Conservation (phyloP, 1,139 yeast species). For the Geotrichum candidum region DNA sequence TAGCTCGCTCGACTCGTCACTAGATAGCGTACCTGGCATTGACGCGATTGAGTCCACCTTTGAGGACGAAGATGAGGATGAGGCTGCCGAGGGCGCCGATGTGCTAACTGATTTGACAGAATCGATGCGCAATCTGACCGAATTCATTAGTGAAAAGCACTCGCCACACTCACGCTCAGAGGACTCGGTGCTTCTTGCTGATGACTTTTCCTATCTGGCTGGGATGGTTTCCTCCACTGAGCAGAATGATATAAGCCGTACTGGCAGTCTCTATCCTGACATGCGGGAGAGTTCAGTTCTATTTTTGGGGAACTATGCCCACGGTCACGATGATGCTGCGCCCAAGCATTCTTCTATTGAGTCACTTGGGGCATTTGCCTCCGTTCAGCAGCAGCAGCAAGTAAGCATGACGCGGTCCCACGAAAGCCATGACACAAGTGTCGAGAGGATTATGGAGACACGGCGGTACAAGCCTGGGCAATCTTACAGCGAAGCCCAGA, state of each 20-base stretch:
- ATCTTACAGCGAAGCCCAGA: background rate
- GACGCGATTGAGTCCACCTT: constrained; percentile 11
- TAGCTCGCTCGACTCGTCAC: constrained; percentile 2
- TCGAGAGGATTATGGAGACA: background rate
- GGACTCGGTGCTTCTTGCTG: constrained; percentile 2
- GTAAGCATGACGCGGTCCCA: background rate
- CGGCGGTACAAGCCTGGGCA: background rate
- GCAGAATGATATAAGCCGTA: background rate
- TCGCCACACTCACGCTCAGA: constrained; percentile 1
- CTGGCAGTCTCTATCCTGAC: background rate
- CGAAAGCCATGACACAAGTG: background rate
- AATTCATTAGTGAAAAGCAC: constrained; percentile 5
- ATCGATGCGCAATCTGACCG: constrained; percentile 13
- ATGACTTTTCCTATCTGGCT: constrained; percentile 17
- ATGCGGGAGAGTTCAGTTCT: constrained; percentile 13
- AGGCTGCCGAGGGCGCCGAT: background rate
- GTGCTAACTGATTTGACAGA: constrained; percentile 5
- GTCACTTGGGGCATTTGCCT: background rate
- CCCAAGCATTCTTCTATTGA: background rate
- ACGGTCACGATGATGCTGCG: background rate
- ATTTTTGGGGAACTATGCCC: constrained; percentile 7
- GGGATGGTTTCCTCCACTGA: constrained; percentile 1
- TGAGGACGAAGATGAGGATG: constrained; percentile 10
- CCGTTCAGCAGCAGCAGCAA: background rate
- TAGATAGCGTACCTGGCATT: background rate